Evolutionary conservation across 164 flowering plant genomes (phyloP), one percentile per base, ranked within the genome.

Genomic region (Piper betle): DNA sequence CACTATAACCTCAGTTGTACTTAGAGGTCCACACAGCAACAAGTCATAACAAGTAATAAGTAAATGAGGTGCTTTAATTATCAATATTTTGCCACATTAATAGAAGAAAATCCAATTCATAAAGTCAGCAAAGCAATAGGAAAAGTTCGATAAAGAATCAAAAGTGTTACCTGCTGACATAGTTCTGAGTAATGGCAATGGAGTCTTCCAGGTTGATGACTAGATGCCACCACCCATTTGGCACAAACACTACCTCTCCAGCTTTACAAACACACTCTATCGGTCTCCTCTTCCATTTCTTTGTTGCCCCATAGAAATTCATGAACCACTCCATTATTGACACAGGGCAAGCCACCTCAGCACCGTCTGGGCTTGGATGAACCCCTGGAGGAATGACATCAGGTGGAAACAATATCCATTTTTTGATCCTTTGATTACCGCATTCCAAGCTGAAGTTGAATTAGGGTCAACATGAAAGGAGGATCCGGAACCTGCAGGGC

Each of bases 171-270:
- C 97, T 84, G 83, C 98, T 93, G 46, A 84, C 97, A 73, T 76
- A 93, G 69, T 93, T 90, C 70, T 93, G 98, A 4, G 98, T 93
- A 46, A 92, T 92, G 71, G 97, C 99, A 64, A 93, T 77, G 40
- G 99, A 93, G 48, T 90, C 97, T 73, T 93, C 96, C 9, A 93
- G 79, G 73, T 93, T 93, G 77, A 93, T 93, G 68, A 93, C 99
- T 77, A 93, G 74, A 88, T 90, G 97, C 99, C 99, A 93, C 99
- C 99, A 93, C 54, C 99, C 99, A 70, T 85, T 82, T 39, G 97
- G 99, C 75, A 90, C 96, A 74, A 87, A 93, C 16, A 93, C 76
- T 25, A 90, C 93, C 71, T 93, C 99, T 56, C 99, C 97, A 6
- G 92, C 92, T 71, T 81, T 93, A 67, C 97, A 88, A 17, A 93